Base-by-base conservation (phyloP, 2,329 filamentous ascomycete species). In the Penicillium sp. region DNA sequence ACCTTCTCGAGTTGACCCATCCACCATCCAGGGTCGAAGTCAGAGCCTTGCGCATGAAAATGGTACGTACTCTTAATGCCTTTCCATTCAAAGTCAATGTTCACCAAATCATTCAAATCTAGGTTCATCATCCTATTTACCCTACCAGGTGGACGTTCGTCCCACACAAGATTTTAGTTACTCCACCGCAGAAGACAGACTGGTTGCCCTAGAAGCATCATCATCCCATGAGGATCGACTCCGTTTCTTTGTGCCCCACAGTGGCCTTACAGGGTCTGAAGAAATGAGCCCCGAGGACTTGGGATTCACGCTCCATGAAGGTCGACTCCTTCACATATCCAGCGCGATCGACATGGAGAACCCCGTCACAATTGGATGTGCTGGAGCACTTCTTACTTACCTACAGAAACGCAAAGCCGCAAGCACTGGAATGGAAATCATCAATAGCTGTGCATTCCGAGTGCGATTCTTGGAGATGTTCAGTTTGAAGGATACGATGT, bases 351-450 rank as follows among this genome's bases (percentile, higher is more conserved):
- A 96, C 67, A 77, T 95, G 53, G 88, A 93, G 3, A 93, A 89
- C 65, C 79, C 75, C 6, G 71, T 90, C 13, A 90, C 91, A 78
- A 79, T 96, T 48, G 90, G 91, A 3, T 98, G 95, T 74, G 90
- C 89, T 26, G 91, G 93, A n/a, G 93, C 93, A 26, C 77, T 98
- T 2, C 76, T 98, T n/a, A 83, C 84, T 5, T 90, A 96, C 62
- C 74, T 97, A 24, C 86, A 91, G 65, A 86, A 90, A 52, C 83
- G 86, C 64, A 82, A 82, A 68, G 83, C 86, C 39, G 81, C 84
- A 3, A 82, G 85, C 35, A 88, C 86, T 66, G 76, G 88, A 3
- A 84, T 86, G 1, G 83, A 84, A 27, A 85, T 89, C 58, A 74
- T 79, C 14, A 79, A 80, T 29, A 80, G 81, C 2, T 71, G 77